A percentile compares a stretch with the other conserved stretches of the same genome.
These are phyloP conservation scores for Eimeria necatrix DNA, from an alignment of 169 alveolate genomes.

Conservation along the genomic window DNA sequence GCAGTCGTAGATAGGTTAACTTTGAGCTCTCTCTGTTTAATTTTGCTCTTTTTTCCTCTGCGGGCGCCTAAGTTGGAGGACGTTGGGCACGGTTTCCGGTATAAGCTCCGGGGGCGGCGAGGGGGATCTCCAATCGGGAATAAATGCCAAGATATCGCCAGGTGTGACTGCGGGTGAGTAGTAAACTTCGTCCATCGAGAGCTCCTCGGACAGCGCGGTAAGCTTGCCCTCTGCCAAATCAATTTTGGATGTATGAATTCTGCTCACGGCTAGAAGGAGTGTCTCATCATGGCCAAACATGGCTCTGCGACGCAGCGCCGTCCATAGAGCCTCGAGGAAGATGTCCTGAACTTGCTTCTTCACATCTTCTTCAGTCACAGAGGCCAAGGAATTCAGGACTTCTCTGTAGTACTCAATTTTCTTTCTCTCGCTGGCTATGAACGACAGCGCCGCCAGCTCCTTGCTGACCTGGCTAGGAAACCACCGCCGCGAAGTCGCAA, in stretches of 20 bases:
- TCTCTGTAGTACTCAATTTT: background rate
- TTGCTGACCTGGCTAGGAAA: background rate
- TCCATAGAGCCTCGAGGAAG: background rate
- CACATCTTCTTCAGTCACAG: background rate
- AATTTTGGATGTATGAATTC: background rate
- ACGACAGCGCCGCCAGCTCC: background rate
- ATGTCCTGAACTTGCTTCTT: background rate
- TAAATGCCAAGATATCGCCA: background rate
- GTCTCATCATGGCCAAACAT: background rate
- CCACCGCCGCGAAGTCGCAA: background rate
- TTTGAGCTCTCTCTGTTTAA: too few species aligned
- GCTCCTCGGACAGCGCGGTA: background rate
- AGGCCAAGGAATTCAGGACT: background rate
- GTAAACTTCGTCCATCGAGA: background rate
- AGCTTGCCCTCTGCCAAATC: background rate
- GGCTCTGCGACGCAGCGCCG: background rate
- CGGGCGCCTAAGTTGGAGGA: background rate
- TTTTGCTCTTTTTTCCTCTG: too few species aligned
- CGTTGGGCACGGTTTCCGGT: background rate
- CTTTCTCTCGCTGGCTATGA: background rate
- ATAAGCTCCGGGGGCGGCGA: background rate
- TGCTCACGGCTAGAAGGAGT: background rate
- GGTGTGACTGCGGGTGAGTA: background rate
- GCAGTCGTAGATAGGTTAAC: background rate
- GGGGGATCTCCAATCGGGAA: background rate